Base-by-base conservation (phyloP, 305 asterid genomes). In the Fraxinus velutina region DNA sequence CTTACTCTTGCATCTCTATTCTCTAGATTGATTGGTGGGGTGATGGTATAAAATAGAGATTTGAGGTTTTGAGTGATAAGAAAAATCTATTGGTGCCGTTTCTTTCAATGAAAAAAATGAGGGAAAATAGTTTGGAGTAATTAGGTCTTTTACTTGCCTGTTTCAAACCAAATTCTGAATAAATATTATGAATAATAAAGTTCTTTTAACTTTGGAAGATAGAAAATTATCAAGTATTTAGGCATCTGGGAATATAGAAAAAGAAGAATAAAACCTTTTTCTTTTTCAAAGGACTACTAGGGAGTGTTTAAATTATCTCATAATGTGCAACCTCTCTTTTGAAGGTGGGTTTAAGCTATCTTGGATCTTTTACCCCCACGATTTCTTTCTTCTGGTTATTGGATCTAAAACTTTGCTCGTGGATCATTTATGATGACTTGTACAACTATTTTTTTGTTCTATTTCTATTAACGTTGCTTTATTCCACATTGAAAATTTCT, bases 1-100 rank as follows among this genome's bases (percentile, higher is more conserved):
- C 74, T 19, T 78, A 37, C 52, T 78, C 70, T 86, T 73, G 57
- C 33, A 9, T 44, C 75, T 55, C 80, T 55, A 75, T 80, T 73
- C 77, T 50, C 42, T 73, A 27, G 36, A 37, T 77, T 22, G 52
- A 73, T 70, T 78, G 55, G 72, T 75, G 70, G 82, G 30, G 5
- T 57, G 71, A 52, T 77, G 52, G 75, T 70, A 32, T 77, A 33
- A 66, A 57, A 22, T n/a, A 3, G 37, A 34, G 73, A 27, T 68
- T 68, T 68, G 17, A 72, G 44, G 36, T 9, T 29, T 68, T 68
- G 15, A 72, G 44, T 66, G 71, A 57, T 7, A 52, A 34, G 82
- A 12, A 50, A 32, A 71, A 30, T 75, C 8, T 70, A 10, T 66
- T 37, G 52, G 33, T 22, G 72, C 34, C 82, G 76, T 83, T 64